phyloP scores from a whole-genome alignment of 1,284 basidiomycete genomes.

The Mycena sp. region DNA sequence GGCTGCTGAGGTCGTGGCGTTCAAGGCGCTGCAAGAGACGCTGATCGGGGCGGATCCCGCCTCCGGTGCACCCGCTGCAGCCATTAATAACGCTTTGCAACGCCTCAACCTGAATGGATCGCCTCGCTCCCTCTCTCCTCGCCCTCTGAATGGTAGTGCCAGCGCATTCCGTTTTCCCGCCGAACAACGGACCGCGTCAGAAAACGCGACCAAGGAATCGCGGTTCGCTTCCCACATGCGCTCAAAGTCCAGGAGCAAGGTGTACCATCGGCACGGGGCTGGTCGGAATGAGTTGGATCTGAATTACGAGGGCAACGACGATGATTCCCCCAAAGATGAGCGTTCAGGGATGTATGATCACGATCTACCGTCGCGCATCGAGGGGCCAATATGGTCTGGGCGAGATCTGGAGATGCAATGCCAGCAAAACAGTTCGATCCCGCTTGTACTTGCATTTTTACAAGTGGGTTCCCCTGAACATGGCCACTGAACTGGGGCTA shows the following conservation, averaged over 20 bases:
- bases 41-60: conserved; percentile 61
- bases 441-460: conserved; percentile 64
- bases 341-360: conserved; percentile 28
- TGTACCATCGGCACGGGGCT: conserved; percentile 68
- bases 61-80: conserved; percentile 33
- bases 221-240: conserved; percentile 54
- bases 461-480: conserved; percentile 54
- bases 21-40: conserved; percentile 86
- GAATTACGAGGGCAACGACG: conserved; percentile 44
- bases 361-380: conserved; percentile 43
- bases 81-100: conserved; percentile 40
- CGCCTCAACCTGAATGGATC: conserved; percentile 36
- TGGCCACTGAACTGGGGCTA: conserved; percentile 27
- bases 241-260: conserved; percentile 75
- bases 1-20: conserved; percentile 77
- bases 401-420: conserved; percentile 75
- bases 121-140: conserved; percentile 15
- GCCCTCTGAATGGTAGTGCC: conserved; percentile 33
- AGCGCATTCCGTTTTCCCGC: conserved; percentile 37
- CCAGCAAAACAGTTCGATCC: conserved; percentile 76
- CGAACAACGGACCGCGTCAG: conserved; percentile 28
- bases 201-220: conserved; percentile 6
- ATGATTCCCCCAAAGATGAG: conserved; percentile 46
- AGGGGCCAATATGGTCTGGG: conserved; percentile 68
- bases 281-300: conserved; percentile 68